Evolutionary conservation across 2,329 filamentous ascomycete species (phyloP).

Genomic region (Biscogniauxia sp.): DNA sequence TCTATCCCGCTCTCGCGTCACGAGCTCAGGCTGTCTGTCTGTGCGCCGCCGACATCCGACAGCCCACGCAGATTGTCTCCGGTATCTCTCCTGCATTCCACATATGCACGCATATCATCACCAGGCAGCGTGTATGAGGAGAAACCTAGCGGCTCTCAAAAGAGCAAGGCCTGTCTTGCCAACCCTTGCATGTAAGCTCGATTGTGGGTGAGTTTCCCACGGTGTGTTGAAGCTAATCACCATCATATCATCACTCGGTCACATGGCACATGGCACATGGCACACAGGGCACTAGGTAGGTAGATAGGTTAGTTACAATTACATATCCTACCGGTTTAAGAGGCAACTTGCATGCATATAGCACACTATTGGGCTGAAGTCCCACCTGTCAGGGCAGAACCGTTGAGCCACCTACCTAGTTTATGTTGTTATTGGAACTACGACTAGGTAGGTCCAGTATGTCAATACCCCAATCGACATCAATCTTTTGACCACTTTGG

Average conservation of each 20-base stretch:
- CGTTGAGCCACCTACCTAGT: background rate
- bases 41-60: background rate
- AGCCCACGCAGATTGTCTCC: background rate
- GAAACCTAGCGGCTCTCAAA: background rate
- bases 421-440: background rate
- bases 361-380: background rate
- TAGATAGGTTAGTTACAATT: background rate
- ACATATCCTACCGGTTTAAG: background rate
- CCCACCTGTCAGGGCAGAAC: background rate
- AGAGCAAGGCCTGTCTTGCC: background rate
- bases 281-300: background rate
- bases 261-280: background rate
- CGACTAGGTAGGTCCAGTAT: no score
- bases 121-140: background rate
- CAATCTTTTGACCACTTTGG: background rate
- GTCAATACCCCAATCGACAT: no score
- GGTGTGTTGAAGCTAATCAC: background rate
- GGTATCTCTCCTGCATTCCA: background rate
- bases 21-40: background rate
- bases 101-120: background rate
- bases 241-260: background rate
- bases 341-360: background rate
- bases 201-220: background rate
- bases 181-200: background rate
- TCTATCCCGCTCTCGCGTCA: background rate